Evolutionary conservation across 306 rosid genomes (phyloP).

Genomic region (Quercus robur): DNA sequence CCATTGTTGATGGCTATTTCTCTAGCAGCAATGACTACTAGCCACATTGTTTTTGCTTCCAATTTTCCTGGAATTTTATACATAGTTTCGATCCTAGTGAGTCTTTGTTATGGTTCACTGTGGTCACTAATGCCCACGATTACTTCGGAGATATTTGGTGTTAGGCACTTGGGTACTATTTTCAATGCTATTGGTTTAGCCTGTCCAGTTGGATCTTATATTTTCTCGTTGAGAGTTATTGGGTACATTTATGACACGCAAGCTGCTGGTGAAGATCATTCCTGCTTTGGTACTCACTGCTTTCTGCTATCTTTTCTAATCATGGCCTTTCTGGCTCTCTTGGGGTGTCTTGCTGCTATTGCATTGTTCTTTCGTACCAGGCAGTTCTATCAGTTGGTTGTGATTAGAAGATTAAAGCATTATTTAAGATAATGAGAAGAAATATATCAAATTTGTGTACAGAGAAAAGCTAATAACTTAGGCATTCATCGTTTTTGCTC

Average conservation of each 20-base stretch:
- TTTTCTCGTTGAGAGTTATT: conserved; percentile 66
- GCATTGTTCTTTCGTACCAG: conserved; percentile 67
- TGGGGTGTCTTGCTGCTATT: conserved; percentile 58
- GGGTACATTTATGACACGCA: conserved; percentile 35
- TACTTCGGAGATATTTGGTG: conserved; percentile 83
- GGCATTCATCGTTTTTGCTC: too few species aligned
- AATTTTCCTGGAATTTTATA: conserved; percentile 72
- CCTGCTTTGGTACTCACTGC: conserved; percentile 68
- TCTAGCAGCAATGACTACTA: conserved; percentile 51
- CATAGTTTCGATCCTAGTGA: conserved; percentile 73
- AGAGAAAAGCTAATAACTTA: too few species aligned
- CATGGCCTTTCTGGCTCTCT: conserved; percentile 57
- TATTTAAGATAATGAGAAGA: not conserved
- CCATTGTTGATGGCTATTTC: conserved; percentile 61
- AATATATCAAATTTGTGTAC: too few species aligned
- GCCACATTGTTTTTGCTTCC: conserved; percentile 62
- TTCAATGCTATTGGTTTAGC: conserved; percentile 81
- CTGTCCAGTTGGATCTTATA: conserved; percentile 82
- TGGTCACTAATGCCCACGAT: conserved; percentile 96
- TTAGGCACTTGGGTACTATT: conserved; percentile 83
- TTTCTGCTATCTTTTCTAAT: conserved; percentile 69
- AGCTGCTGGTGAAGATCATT: conserved; percentile 29
- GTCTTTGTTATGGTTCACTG: conserved; percentile 80
- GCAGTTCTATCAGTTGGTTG: conserved; percentile 43
- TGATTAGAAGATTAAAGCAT: conserved; percentile 41